phyloP scores from a whole-genome alignment of 2,329 filamentous ascomycete genomes.

The Huntiella savannae region DNA sequence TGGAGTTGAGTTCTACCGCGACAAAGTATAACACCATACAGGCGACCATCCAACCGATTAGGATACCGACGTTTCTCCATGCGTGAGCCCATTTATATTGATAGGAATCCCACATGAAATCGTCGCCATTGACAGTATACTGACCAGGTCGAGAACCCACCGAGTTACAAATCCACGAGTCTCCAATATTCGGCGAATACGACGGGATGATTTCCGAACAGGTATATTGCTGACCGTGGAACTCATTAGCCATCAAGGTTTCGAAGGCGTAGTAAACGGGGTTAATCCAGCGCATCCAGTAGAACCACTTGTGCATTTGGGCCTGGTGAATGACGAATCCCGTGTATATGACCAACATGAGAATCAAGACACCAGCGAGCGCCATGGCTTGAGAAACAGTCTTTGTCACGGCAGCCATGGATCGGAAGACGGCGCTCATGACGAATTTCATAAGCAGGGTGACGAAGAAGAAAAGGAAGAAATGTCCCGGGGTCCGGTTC shows the following conservation, averaged over 20 bases:
- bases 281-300: slow-evolving; percentile 60
- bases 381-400: slow-evolving; percentile 41
- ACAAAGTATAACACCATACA: slow-evolving; percentile 46
- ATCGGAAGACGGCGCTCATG: slow-evolving; percentile 62
- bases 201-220: slow-evolving; percentile 34
- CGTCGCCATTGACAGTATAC: slow-evolving; percentile 37
- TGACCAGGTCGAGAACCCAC: slow-evolving; percentile 36
- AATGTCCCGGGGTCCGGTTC: slow-evolving; percentile 39
- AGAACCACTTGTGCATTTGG: slow-evolving; percentile 52
- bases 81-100: slow-evolving; percentile 36
- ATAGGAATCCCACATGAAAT: slow-evolving; percentile 37
- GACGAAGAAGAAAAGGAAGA: slow-evolving; percentile 61
- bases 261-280: slow-evolving; percentile 60
- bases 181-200: slow-evolving; percentile 24
- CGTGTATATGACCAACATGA: slow-evolving; percentile 41
- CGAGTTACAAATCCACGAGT: slow-evolving; percentile 33
- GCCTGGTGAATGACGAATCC: slow-evolving; percentile 33
- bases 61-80: slow-evolving; percentile 52
- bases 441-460: slow-evolving; percentile 48
- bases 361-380: slow-evolving; percentile 32
- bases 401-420: slow-evolving; percentile 49
- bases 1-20: slow-evolving; percentile 45
- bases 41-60: slow-evolving; percentile 42
- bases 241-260: slow-evolving; percentile 54
- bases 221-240: slow-evolving; percentile 31